phyloP scores from a whole-genome alignment of 2,329 filamentous ascomycete species.

The Colletotrichum eleusines region DNA sequence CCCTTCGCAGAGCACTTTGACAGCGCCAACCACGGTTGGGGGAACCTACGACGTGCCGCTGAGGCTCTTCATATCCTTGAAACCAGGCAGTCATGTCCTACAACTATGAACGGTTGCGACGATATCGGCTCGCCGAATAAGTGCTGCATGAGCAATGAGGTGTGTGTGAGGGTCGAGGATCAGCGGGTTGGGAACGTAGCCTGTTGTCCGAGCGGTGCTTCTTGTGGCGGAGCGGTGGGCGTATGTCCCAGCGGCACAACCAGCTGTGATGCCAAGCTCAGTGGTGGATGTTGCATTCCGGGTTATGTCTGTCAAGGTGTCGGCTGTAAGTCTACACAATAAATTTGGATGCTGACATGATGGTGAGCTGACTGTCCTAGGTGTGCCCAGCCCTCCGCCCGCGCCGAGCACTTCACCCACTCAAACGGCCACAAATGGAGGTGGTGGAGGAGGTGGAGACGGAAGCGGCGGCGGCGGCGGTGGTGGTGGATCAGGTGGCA shows the following conservation, averaged over 20 bases:
- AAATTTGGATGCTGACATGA: background rate
- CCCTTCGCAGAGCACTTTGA: conserved; percentile 64
- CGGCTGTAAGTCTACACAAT: conserved; percentile 69
- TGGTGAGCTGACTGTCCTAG: conserved; percentile 44
- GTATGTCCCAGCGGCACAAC: conserved; percentile 72
- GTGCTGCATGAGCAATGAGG: conserved; percentile 76
- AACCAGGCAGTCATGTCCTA: conserved; percentile 75
- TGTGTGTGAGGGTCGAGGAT: conserved; percentile 74
- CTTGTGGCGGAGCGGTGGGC: conserved; percentile 73
- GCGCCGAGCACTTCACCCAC: conserved; percentile 44
- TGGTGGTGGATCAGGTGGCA: conserved; percentile 31
- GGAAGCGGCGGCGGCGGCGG: conserved; percentile 16
- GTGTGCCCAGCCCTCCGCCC: conserved; percentile 50
- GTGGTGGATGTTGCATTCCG: conserved; percentile 81
- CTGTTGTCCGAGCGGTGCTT: conserved; percentile 76
- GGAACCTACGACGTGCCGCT: conserved; percentile 58
- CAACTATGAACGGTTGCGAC: conserved; percentile 73
- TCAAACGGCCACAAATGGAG: conserved; percentile 26
- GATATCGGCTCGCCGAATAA: conserved; percentile 75
- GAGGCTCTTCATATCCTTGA: conserved; percentile 62
- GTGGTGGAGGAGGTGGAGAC: conserved; percentile 13
- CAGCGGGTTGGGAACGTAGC: conserved; percentile 76
- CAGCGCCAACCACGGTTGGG: conserved; percentile 44
- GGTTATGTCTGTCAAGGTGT: conserved; percentile 77
- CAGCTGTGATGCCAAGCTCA: conserved; percentile 72